Evolutionary conservation across 768 basidiomycete species (phyloP).

Genomic region (Fomitopsis pulvina): DNA sequence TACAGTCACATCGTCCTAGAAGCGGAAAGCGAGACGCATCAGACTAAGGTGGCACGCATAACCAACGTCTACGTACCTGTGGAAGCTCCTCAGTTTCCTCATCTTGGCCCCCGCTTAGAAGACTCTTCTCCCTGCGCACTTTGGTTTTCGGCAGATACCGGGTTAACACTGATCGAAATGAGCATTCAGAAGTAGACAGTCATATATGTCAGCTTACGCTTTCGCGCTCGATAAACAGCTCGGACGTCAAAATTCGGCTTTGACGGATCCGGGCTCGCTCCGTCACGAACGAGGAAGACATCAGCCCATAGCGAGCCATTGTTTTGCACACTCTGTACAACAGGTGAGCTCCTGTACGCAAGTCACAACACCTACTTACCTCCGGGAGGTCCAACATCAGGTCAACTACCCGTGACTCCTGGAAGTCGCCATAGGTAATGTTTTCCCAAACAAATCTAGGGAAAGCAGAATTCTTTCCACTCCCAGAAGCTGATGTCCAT

Average conservation of each 20-base stretch:
- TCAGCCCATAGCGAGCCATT: conserved; percentile 86
- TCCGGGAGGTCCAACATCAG: conserved; percentile 61
- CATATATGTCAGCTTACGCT: conserved; percentile 48
- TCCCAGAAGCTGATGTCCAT: conserved; percentile 43
- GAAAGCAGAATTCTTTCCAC: conserved; percentile 42
- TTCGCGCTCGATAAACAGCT: conserved; percentile 65
- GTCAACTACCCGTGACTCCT: conserved; percentile 48
- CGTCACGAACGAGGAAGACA: conserved; percentile 64
- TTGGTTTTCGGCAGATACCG: conserved; percentile 74
- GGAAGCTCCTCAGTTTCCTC: conserved; percentile 37
- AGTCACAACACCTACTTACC: conserved; percentile 32
- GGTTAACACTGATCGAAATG: conserved; percentile 57
- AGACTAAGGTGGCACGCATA: background rate
- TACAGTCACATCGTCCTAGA: conserved; percentile 52
- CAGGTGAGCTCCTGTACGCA: background rate
- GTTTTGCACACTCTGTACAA: conserved; percentile 55
- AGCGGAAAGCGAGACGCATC: conserved; percentile 7
- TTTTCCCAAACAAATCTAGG: conserved; percentile 75
- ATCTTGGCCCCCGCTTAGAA: conserved; percentile 45
- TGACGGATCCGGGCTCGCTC: conserved; percentile 58
- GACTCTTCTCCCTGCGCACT: conserved; percentile 75
- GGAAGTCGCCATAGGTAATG: conserved; percentile 73
- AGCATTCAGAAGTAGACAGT: background rate
- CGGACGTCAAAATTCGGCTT: conserved; percentile 43
- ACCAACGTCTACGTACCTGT: background rate